phyloP scores from a whole-genome alignment of 2,329 filamentous ascomycete genomes.

The Stemphylium vesicarium region DNA sequence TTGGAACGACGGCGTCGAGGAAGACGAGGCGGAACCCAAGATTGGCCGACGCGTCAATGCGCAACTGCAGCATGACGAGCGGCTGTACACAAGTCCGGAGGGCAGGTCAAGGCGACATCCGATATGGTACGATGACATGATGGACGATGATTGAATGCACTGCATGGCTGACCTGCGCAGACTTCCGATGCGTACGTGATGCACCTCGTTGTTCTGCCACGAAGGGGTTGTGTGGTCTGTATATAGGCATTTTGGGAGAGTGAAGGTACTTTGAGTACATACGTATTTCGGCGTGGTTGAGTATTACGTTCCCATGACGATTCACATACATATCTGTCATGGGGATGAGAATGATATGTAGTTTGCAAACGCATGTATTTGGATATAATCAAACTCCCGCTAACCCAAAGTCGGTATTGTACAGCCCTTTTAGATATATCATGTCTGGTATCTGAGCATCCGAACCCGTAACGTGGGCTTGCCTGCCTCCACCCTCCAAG shows the following conservation, averaged over 20 bases:
- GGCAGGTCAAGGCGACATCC: conserved; percentile 28
- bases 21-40: conserved; percentile 61
- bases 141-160: conserved; percentile 33
- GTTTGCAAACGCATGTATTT: conserved; percentile 29
- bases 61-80: conserved; percentile 45
- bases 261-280: neutral
- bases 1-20: conserved; percentile 72
- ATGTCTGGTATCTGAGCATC: conserved; percentile 11
- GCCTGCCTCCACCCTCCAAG: conserved; percentile 5
- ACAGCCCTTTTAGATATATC: conserved; percentile 33
- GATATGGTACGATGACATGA: conserved; percentile 38
- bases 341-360: neutral
- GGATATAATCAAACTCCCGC: conserved; percentile 48
- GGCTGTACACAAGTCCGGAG: conserved; percentile 37
- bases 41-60: conserved; percentile 46
- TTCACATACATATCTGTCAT: neutral
- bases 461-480: conserved; percentile 3
- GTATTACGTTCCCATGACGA: neutral
- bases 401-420: conserved; percentile 41
- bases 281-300: neutral
- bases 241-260: conserved; percentile 4
- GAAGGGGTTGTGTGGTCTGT: neutral
- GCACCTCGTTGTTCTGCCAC: too few species aligned
- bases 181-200: conserved; percentile 5
- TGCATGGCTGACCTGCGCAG: conserved; percentile 5